phyloP scores from a whole-genome alignment of 139 green algal species.

The Nannochloris sp. region DNA sequence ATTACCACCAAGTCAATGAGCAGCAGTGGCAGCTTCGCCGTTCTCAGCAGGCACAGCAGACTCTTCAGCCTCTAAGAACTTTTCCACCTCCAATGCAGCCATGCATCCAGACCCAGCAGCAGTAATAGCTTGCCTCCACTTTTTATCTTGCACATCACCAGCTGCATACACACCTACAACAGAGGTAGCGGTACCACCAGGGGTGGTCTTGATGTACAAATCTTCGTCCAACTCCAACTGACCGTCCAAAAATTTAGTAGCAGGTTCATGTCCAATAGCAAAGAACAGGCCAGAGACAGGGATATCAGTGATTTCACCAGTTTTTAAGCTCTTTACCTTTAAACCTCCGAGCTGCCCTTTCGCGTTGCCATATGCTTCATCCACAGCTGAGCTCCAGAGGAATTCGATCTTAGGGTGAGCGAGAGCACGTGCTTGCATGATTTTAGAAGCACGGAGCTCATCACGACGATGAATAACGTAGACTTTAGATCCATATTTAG shows the following conservation, averaged over 20 bases:
- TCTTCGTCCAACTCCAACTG: slow-evolving; percentile 81
- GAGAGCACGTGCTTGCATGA: slow-evolving; percentile 60
- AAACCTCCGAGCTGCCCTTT: slow-evolving; percentile 48
- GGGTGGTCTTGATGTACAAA: slow-evolving; percentile 72
- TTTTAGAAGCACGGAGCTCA: slow-evolving; percentile 72
- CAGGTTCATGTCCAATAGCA: slow-evolving; percentile 85
- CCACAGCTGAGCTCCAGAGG: slow-evolving; percentile 57
- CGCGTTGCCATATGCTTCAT: slow-evolving; percentile 61
- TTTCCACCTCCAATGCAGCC: slow-evolving; percentile 87
- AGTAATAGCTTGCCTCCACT: slow-evolving; percentile 86
- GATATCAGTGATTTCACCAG: slow-evolving; percentile 29
- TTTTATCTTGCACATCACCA: slow-evolving; percentile 88
- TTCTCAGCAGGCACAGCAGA: neutral
- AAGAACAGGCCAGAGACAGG: slow-evolving; percentile 74
- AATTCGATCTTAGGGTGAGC: slow-evolving; percentile 77
- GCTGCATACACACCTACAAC: slow-evolving; percentile 85
- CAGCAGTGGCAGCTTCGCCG: too few species aligned
- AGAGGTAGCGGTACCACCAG: slow-evolving; percentile 47
- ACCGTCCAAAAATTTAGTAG: slow-evolving; percentile 58
- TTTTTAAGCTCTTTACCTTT: slow-evolving; percentile 59
- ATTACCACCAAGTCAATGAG: too few species aligned
- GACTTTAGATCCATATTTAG: slow-evolving; percentile 66
- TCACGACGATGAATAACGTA: slow-evolving; percentile 83
- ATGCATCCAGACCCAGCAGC: slow-evolving; percentile 92
- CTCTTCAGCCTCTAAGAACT: slow-evolving; percentile 68